phyloP scores from a whole-genome alignment of 1,284 basidiomycete species.

The Ceratobasidium sp. region DNA sequence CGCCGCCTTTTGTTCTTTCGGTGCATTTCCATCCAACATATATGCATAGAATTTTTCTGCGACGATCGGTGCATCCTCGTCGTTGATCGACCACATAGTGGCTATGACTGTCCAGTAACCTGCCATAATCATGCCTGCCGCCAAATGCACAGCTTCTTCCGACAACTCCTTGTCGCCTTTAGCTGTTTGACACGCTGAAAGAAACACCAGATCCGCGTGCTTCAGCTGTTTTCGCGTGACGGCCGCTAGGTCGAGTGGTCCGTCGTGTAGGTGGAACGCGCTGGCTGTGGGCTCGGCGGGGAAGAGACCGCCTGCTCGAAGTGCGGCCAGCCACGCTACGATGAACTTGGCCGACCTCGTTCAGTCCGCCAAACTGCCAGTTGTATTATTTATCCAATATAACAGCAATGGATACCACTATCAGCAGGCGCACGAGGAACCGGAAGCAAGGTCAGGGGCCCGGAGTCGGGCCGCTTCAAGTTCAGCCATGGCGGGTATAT shows the following conservation, averaged over 20 bases:
- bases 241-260: constrained; percentile 34
- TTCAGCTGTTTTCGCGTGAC: neutral
- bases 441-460: no score
- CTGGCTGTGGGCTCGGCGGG: no score
- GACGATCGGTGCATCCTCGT: constrained; percentile 50
- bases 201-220: no score
- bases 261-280: neutral
- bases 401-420: no score
- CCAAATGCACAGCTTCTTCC: neutral
- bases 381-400: no score
- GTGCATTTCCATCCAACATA: constrained; percentile 44
- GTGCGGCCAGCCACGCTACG: no score
- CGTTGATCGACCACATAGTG: constrained; percentile 57
- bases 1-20: constrained; percentile 47
- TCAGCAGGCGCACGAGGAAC: no score
- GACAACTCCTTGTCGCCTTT: neutral
- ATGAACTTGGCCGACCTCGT: no score
- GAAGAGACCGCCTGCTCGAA: no score
- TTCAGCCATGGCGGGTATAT: no score
- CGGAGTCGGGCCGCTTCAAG: no score
- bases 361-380: no score
- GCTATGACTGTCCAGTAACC: constrained; percentile 53
- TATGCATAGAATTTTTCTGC: constrained; percentile 50
- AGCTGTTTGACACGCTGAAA: neutral
- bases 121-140: neutral